These are phyloP conservation scores for Limtongozyma cylindracea DNA, from an alignment of 805 yeast genomes.

Conservation along the genomic window DNA sequence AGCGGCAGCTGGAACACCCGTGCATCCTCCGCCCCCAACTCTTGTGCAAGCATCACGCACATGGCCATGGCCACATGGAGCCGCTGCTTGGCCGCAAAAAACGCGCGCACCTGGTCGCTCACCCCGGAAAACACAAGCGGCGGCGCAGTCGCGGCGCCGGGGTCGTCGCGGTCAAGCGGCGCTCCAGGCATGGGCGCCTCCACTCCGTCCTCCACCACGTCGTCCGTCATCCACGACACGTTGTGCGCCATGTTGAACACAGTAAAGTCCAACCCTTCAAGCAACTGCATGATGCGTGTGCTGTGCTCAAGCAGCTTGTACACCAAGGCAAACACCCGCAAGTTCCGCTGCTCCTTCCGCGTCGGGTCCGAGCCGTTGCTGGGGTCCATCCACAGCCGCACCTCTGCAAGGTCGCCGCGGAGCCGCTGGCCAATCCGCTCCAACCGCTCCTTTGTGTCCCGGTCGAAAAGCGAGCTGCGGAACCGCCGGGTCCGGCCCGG, in stretches of 20 bases:
- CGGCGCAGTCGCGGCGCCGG: slow-evolving; percentile 36
- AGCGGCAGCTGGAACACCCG: too few relatives aligned
- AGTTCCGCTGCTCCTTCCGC: slow-evolving; percentile 17
- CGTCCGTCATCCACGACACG: slow-evolving; percentile 3
- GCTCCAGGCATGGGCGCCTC: slow-evolving; percentile 1
- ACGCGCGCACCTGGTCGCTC: slow-evolving; percentile 23
- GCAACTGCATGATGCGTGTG: slow-evolving; percentile 19
- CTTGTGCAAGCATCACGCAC: slow-evolving; percentile 3
- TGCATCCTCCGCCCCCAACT: too few relatives aligned
- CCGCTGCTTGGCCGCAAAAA: slow-evolving; percentile 11
- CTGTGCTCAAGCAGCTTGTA: slow-evolving; percentile 26
- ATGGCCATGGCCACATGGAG: slow-evolving; percentile 11
- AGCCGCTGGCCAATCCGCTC: slow-evolving; percentile 24
- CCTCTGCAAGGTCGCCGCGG: slow-evolving; percentile 13
- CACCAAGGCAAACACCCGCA: slow-evolving; percentile 22
- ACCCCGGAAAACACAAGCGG: slow-evolving; percentile 50
- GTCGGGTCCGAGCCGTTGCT: slow-evolving; percentile 15
- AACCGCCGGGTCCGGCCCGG: slow-evolving; percentile 10
- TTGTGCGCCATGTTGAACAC: slow-evolving; percentile 19
- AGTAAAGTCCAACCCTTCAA: slow-evolving; percentile 39
- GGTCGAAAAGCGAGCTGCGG: slow-evolving; percentile 16
- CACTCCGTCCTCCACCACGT: slow-evolving; percentile 1
- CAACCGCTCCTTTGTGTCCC: slow-evolving; percentile 12
- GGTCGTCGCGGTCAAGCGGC: slow-evolving; percentile 17
- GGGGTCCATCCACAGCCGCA: slow-evolving; percentile 11